Evolutionary conservation across 495 filamentous ascomycete genomes (phyloP).

Genomic region (Pseudomonodictys pantanalensis): DNA sequence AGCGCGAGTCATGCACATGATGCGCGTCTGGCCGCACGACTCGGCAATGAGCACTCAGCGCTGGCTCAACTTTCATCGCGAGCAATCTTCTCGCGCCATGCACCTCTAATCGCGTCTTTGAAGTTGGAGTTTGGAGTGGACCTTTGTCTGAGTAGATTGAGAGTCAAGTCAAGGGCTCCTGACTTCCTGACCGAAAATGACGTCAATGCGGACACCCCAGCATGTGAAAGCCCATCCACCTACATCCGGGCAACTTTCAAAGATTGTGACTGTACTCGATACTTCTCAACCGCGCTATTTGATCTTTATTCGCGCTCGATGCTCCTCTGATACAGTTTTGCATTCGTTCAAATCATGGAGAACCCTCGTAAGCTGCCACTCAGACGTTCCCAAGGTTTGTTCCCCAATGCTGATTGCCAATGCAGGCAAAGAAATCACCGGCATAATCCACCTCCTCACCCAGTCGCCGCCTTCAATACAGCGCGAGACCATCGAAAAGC

Average conservation of each 20-base stretch:
- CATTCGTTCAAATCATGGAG: background rate
- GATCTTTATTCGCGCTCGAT: too few species aligned
- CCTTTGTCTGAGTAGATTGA: too few species aligned
- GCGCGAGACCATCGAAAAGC: constrained; percentile 58
- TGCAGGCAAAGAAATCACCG: constrained; percentile 54
- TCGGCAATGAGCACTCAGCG: background rate
- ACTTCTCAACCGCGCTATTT: too few species aligned
- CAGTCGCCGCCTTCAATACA: constrained; percentile 64
- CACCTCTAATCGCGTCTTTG: too few species aligned
- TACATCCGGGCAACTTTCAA: background rate
- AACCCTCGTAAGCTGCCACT: background rate
- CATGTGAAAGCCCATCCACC: background rate
- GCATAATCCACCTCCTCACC: constrained; percentile 64
- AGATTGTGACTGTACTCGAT: too few species aligned
- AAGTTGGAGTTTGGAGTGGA: too few species aligned
- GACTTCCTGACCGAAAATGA: background rate
- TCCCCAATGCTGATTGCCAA: background rate
- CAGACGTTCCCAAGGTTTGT: background rate
- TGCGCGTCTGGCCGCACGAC: background rate
- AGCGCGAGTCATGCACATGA: background rate
- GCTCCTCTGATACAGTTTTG: too few species aligned
- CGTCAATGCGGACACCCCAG: background rate
- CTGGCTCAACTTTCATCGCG: too few species aligned
- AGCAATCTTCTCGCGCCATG: too few species aligned
- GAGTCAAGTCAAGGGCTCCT: too few species aligned